These are phyloP conservation scores for Purshia tridentata DNA, from an alignment of 306 rosid genomes.

Conservation along the genomic window DNA sequence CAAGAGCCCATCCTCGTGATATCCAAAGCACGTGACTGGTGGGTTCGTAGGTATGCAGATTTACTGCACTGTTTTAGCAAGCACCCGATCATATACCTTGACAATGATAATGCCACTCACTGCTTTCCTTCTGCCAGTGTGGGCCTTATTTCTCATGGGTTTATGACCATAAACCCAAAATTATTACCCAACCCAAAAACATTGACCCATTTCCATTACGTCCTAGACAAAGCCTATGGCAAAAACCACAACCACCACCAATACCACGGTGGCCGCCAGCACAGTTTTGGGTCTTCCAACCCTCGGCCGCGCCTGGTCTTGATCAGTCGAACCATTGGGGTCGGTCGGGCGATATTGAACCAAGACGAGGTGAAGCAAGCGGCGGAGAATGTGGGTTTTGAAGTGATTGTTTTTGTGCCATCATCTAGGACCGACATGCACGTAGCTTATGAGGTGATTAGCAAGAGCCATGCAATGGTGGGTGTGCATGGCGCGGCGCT, in stretches of 20 bases:
- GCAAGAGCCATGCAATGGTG: slow-evolving; percentile 15
- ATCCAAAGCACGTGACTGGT: slow-evolving; percentile 44
- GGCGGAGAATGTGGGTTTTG: slow-evolving; percentile 11
- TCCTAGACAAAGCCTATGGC: slow-evolving; percentile 35
- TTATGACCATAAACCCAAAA: slow-evolving; percentile 33
- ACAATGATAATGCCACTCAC: slow-evolving; percentile 41
- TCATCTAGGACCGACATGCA: not conserved
- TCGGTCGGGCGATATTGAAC: slow-evolving; percentile 21
- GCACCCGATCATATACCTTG: slow-evolving; percentile 39
- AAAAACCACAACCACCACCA: too few relatives aligned
- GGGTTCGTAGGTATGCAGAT: slow-evolving; percentile 36
- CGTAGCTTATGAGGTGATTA: not conserved
- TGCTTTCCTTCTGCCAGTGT: slow-evolving; percentile 45
- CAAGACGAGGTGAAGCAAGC: slow-evolving; percentile 5
- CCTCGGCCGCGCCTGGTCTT: slow-evolving; percentile 12
- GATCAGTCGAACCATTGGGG: not conserved
- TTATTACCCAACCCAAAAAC: slow-evolving; percentile 22
- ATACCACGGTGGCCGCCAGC: not conserved
- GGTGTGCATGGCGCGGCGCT: slow-evolving; percentile 10
- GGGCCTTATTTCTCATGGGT: slow-evolving; percentile 48
- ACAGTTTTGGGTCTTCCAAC: not conserved
- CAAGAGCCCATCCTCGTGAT: slow-evolving; percentile 34
- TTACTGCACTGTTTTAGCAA: slow-evolving; percentile 28
- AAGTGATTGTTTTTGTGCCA: slow-evolving; percentile 7
- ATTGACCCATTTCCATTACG: slow-evolving; percentile 29